Evolutionary conservation across 805 yeast genomes (phyloP).

Genomic region (Saturnispora halmiae): DNA sequence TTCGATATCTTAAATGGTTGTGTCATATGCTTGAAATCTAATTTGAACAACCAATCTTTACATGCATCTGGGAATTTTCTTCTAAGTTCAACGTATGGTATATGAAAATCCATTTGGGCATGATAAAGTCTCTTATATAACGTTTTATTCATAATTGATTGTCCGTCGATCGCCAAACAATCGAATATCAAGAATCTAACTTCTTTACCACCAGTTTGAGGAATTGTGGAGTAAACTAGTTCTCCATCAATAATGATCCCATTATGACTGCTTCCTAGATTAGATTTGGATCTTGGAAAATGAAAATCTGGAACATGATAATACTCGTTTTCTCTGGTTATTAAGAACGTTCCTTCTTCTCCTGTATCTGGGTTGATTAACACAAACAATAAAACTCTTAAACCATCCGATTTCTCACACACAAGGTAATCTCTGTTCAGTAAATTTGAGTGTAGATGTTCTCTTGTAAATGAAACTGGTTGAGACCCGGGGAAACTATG

Average conservation of each 20-base stretch:
- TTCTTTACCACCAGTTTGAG: slow-evolving; percentile 48
- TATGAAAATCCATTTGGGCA: slow-evolving; percentile 68
- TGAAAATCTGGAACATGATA: slow-evolving; percentile 75
- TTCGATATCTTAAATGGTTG: slow-evolving; percentile 68
- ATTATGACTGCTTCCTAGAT: slow-evolving; percentile 56
- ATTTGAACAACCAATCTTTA: slow-evolving; percentile 70
- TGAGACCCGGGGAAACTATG: slow-evolving; percentile 83
- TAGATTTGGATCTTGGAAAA: slow-evolving; percentile 51
- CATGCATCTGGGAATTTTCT: slow-evolving; percentile 63
- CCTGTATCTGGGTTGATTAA: slow-evolving; percentile 52
- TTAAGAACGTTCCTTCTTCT: slow-evolving; percentile 82
- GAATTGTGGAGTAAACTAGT: slow-evolving; percentile 61
- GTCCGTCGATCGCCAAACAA: slow-evolving; percentile 76
- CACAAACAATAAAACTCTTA: slow-evolving; percentile 69
- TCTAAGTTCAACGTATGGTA: slow-evolving; percentile 72
- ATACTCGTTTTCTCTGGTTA: slow-evolving; percentile 84
- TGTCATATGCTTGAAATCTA: slow-evolving; percentile 83
- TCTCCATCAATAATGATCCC: slow-evolving; percentile 95
- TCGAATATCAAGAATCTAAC: slow-evolving; percentile 83
- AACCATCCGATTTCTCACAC: slow-evolving; percentile 93
- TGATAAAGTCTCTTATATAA: slow-evolving; percentile 81
- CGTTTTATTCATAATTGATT: slow-evolving; percentile 56
- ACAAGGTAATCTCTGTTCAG: slow-evolving; percentile 75
- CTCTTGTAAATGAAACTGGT: slow-evolving; percentile 81
- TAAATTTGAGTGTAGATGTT: slow-evolving; percentile 57